Evolutionary conservation across 192 early-diverging fungal species (phyloP).

Genomic region (Nowakowskiella sp.): DNA sequence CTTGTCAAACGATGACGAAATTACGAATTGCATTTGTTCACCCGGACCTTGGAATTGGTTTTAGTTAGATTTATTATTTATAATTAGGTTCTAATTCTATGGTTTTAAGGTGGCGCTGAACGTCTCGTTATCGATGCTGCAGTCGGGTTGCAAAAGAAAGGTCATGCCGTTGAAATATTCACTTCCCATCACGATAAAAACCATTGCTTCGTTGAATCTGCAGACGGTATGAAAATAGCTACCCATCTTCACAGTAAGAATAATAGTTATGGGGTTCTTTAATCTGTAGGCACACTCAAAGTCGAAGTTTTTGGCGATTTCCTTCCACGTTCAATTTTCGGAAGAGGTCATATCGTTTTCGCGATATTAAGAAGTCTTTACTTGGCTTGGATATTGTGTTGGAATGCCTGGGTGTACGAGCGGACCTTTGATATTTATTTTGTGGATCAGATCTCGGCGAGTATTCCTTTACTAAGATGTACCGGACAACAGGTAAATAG

Average conservation of each 20-base stretch:
- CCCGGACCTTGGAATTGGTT: slow-evolving; percentile 89
- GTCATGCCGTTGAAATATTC: slow-evolving; percentile 73
- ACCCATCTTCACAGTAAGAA: not conserved
- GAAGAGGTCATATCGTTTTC: slow-evolving; percentile 70
- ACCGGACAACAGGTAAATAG: slow-evolving; percentile 46
- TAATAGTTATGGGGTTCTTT: no score
- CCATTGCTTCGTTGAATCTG: slow-evolving; percentile 90
- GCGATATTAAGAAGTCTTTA: slow-evolving; percentile 69
- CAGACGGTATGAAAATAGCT: slow-evolving; percentile 74
- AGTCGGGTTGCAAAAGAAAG: slow-evolving; percentile 63
- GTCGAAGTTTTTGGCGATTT: slow-evolving; percentile 66
- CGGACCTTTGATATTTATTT: slow-evolving; percentile 66
- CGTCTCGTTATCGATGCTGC: slow-evolving; percentile 90
- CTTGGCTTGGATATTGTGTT: slow-evolving; percentile 49
- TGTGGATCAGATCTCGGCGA: slow-evolving; percentile 81
- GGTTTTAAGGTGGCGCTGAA: slow-evolving; percentile 74
- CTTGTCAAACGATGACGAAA: no score
- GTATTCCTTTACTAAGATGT: slow-evolving; percentile 70
- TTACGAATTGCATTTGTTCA: slow-evolving; percentile 73
- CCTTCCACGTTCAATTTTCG: slow-evolving; percentile 64
- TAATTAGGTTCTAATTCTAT: not conserved
- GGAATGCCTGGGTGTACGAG: slow-evolving; percentile 4
- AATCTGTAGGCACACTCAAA: slow-evolving; percentile 57
- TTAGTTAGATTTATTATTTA: not conserved
- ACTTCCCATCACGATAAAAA: slow-evolving; percentile 82